Conservation (phyloP, 2,329 filamentous ascomycete genomes). For the Pestalotiopsis sp. region DNA sequence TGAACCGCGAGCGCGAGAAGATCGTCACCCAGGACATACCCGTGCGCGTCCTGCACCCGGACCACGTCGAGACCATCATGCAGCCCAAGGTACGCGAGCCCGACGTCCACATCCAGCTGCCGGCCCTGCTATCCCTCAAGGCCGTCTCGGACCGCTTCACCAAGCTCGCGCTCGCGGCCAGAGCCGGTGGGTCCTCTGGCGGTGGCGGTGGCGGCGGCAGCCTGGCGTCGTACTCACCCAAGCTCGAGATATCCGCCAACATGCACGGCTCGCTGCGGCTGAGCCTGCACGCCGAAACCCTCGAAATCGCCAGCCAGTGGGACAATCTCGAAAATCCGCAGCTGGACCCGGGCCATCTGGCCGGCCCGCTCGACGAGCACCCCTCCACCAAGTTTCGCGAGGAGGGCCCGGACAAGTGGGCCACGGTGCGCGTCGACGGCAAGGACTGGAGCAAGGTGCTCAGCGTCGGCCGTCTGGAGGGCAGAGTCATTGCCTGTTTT, state of each 20-base stretch:
- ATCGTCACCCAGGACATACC: constrained; percentile 95
- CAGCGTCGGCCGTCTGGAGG: constrained; percentile 86
- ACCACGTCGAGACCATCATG: constrained; percentile 87
- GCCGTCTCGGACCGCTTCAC: constrained; percentile 95
- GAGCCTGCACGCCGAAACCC: constrained; percentile 78
- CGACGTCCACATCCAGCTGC: constrained; percentile 91
- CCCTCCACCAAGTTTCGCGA: constrained; percentile 79
- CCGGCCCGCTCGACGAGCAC: constrained; percentile 74
- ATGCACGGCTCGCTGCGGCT: constrained; percentile 89
- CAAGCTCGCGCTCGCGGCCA: constrained; percentile 67
- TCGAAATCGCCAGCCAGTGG: constrained; percentile 87
- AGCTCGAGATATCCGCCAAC: constrained; percentile 86
- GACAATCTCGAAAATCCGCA: constrained; percentile 83
- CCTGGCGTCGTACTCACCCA: constrained; percentile 46
- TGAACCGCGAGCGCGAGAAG: constrained; percentile 78
- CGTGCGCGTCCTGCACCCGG: constrained; percentile 83
- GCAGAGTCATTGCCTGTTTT: constrained; percentile 91
- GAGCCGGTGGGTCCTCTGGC: constrained; percentile 19
- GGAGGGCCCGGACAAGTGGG: constrained; percentile 81
- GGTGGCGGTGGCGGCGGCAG: constrained; percentile 32
- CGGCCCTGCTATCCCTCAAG: constrained; percentile 85
- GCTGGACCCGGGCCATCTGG: constrained; percentile 76
- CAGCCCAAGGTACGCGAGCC: constrained; percentile 89
- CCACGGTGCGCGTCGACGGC: constrained; percentile 87
- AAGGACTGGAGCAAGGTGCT: constrained; percentile 94